These are phyloP conservation scores for Carex arenaria DNA, from an alignment of 202 grass and related monocot genomes.

Conservation along the genomic window DNA sequence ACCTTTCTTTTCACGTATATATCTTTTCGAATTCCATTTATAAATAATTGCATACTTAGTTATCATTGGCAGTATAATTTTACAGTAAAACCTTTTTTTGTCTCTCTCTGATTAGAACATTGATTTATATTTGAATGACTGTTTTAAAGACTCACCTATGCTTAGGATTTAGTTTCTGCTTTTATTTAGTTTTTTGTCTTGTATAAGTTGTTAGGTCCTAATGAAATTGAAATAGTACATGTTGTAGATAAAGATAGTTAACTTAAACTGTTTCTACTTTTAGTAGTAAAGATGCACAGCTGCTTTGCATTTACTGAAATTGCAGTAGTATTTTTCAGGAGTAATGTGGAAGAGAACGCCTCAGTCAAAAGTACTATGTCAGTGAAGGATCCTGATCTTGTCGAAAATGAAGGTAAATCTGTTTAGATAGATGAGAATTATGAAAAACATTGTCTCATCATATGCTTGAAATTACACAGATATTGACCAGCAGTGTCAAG, in stretches of 20 bases:
- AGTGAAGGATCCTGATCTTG: conserved; percentile 54
- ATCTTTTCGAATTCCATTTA: neutral
- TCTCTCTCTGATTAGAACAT: neutral
- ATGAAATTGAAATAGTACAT: conserved; percentile 1
- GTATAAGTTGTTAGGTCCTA: neutral
- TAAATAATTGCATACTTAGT: neutral
- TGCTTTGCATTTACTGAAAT: conserved; percentile 7
- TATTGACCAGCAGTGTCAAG: conserved; percentile 76
- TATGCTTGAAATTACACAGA: conserved; percentile 41
- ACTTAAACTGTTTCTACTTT: neutral
- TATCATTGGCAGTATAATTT: neutral
- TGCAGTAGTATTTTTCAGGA: conserved; percentile 32
- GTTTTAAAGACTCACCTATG: neutral
- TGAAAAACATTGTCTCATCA: neutral
- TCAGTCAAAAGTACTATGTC: conserved; percentile 37
- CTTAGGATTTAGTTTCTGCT: conserved; percentile 7
- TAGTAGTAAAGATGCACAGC: neutral
- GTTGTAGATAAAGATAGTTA: neutral
- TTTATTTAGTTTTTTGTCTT: neutral
- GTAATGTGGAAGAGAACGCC: conserved; percentile 38
- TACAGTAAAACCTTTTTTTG: neutral
- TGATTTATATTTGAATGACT: conserved; percentile 11
- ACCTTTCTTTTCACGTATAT: neutral
- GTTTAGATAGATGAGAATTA: neutral
- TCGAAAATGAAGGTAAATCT: conserved; percentile 75